Evolutionary conservation across 2,329 filamentous ascomycete species (phyloP).

Genomic region (Botrytis fabae): DNA sequence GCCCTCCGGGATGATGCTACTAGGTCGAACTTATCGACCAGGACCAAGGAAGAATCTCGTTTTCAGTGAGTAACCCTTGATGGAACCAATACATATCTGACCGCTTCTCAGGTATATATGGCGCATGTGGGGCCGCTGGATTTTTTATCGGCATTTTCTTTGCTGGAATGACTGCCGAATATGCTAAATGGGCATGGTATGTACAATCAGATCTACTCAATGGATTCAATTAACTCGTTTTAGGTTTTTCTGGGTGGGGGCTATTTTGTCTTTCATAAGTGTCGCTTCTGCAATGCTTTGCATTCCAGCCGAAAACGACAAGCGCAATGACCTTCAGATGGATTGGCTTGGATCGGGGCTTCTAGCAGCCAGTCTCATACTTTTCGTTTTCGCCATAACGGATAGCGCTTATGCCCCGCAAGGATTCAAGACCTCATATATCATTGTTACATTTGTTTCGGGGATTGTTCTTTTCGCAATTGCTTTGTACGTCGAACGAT

Average conservation of each 20-base stretch:
- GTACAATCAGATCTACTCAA: background rate
- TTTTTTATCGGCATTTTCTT: conserved; percentile 62
- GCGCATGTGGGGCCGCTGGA: conserved; percentile 21
- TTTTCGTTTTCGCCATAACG: conserved; percentile 73
- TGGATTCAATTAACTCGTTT: background rate
- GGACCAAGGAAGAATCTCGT: conserved; percentile 66
- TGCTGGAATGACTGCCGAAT: conserved; percentile 61
- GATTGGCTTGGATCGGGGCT: conserved; percentile 65
- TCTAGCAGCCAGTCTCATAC: conserved; percentile 62
- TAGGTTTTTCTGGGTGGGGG: conserved; percentile 60
- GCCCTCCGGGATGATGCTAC: conserved; percentile 63
- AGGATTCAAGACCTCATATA: conserved; percentile 70
- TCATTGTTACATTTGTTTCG: conserved; percentile 61
- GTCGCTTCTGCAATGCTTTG: conserved; percentile 48
- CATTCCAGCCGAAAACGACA: conserved; percentile 50
- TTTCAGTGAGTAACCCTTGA: conserved; percentile 39
- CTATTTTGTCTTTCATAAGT: conserved; percentile 51
- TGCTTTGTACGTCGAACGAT: conserved; percentile 70
- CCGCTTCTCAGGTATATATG: conserved; percentile 18
- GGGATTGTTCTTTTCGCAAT: conserved; percentile 58
- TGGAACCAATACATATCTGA: background rate
- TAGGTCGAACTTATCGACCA: conserved; percentile 62
- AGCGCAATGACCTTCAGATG: conserved; percentile 53
- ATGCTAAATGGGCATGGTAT: conserved; percentile 63
- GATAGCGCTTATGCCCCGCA: conserved; percentile 65